phyloP scores from a whole-genome alignment of 768 basidiomycete genomes.

The Podaxis carcinomalis region DNA sequence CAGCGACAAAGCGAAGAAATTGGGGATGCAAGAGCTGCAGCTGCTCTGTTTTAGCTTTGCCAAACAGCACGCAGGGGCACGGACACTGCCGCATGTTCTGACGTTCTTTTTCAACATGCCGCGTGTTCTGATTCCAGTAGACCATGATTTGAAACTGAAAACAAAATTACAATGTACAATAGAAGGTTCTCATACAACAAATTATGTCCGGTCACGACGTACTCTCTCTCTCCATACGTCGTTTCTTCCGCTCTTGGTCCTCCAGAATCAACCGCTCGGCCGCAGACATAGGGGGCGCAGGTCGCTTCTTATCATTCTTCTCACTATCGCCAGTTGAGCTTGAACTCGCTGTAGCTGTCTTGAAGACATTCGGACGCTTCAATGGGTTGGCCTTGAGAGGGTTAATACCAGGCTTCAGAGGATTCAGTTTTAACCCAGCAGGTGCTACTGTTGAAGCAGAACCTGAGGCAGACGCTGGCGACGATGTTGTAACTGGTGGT shows the following conservation, averaged over 20 bases:
- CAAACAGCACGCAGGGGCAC: neutral
- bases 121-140: no score
- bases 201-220: conserved; percentile 19
- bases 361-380: conserved; percentile 75
- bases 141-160: neutral
- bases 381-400: conserved; percentile 65
- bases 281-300: conserved; percentile 61
- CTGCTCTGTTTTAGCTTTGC: neutral
- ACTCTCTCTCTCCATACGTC: conserved; percentile 61
- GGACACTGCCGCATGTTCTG: neutral
- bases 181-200: conserved; percentile 1
- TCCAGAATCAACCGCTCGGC: conserved; percentile 86
- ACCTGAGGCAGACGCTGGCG: conserved; percentile 23
- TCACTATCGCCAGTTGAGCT: conserved; percentile 31
- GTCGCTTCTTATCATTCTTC: conserved; percentile 56
- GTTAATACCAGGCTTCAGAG: conserved; percentile 53
- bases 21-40: neutral
- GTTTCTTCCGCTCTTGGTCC: conserved; percentile 85
- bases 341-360: conserved; percentile 34
- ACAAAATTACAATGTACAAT: neutral
- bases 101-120: neutral
- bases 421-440: conserved; percentile 56
- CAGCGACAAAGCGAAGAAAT: no score
- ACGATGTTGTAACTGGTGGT: conserved; percentile 27
- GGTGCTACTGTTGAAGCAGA: conserved; percentile 30